phyloP scores from a whole-genome alignment of 345 rosid species.

The Arabidopsis suecica region DNA sequence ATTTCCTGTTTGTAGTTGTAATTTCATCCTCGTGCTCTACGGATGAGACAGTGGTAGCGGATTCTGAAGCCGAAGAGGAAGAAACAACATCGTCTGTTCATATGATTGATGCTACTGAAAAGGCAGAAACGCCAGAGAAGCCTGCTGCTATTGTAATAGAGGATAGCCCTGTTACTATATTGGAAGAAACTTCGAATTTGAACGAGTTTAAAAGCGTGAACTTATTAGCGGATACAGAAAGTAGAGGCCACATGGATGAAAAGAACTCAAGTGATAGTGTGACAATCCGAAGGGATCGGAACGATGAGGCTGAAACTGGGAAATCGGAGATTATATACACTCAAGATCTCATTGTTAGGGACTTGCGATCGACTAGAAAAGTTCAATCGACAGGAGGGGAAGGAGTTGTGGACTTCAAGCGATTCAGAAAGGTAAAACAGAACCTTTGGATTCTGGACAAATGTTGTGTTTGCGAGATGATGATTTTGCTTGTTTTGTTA shows the following conservation, averaged over 20 bases:
- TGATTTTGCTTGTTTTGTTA: constrained; percentile 35
- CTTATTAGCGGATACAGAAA: constrained; percentile 34
- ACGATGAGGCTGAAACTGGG: constrained; percentile 59
- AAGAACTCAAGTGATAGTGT: constrained; percentile 41
- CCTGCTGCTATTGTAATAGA: constrained; percentile 41
- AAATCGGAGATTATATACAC: constrained; percentile 73
- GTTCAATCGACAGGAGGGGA: constrained; percentile 40
- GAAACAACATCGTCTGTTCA: constrained; percentile 55
- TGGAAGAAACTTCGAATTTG: constrained; percentile 47
- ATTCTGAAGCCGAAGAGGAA: constrained; percentile 71
- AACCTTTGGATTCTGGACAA: constrained; percentile 23
- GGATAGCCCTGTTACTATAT: constrained; percentile 36
- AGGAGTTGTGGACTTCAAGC: constrained; percentile 69
- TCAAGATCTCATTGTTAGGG: constrained; percentile 68
- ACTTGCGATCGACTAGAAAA: constrained; percentile 39
- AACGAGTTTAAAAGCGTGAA: constrained; percentile 60
- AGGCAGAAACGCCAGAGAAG: constrained; percentile 43
- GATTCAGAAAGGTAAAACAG: constrained; percentile 77
- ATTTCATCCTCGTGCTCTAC: constrained; percentile 95
- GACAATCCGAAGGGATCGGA: constrained; percentile 47
- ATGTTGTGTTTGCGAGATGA: neutral
- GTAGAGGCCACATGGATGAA: constrained; percentile 28
- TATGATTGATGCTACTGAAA: constrained; percentile 40
- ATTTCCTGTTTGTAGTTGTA: constrained; percentile 55
- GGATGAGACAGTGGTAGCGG: constrained; percentile 94